Evolutionary conservation across 1,284 basidiomycete species (phyloP), one percentile per base, ranked within the genome.

Genomic region (Ganoderma lucidum): DNA sequence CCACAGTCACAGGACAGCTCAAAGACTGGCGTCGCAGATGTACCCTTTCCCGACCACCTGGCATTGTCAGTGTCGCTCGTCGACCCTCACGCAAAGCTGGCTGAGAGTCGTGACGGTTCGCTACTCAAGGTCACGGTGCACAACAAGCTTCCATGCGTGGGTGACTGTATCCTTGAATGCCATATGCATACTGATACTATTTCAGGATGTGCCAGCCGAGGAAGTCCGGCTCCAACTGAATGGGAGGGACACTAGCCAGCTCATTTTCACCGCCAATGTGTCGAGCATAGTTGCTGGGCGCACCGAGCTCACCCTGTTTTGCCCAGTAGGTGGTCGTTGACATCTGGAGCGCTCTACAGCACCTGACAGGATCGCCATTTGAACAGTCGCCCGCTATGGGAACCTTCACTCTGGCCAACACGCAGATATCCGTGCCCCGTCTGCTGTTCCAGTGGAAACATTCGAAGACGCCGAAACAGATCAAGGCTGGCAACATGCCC

Each of bases 61-160:
- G 86, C 86, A 2, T 78, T 95, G 35, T 84, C 86, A 9, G 75
- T 95, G 32, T 78, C 79, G 4, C 79, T 91, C 6, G 75, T 81
- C 0, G 77, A 72, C 3, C 70, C 80, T 9, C 78, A 83, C 63
- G 90, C 89, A 0, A 80, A 78, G 48, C 78, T 87, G 42, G 85
- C 88, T 5, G 84, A 85, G 10, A 83, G 83, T 3, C 84, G 88
- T 70, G 95, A 96, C 77, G 92, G 92, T 1, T 87, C 87, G 48
- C 84, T 83, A 62, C 75, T 96, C 17, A 81, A 87, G 68, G 85
- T 90, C 6, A 81, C 81, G 1, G 79, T 95, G 39, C 79, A 80
- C 48, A 96, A 94, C 76, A 79, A 81, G 59, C 77, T 96, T 30
- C 93, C 93, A 64, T 94, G 92, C 74, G 94, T 95, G 80, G 78